Conservation (phyloP, 768 basidiomycete genomes). For the Galerina sulciceps region DNA sequence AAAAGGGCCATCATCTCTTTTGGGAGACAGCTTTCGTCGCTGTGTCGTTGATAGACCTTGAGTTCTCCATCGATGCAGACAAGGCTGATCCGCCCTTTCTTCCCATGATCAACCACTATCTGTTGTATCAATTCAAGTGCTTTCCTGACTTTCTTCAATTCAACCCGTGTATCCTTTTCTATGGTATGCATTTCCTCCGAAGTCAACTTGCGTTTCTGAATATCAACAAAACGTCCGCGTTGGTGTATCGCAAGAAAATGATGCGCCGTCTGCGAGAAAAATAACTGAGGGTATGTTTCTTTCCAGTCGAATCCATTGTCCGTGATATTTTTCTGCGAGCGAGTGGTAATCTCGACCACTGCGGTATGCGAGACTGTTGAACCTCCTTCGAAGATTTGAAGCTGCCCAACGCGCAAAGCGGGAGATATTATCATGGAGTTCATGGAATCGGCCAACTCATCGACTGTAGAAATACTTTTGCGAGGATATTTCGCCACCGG, state of each 20-base stretch:
- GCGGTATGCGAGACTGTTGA: slow-evolving; percentile 43
- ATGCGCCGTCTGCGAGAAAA: slow-evolving; percentile 68
- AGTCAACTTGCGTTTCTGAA: slow-evolving; percentile 50
- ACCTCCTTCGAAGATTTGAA: slow-evolving; percentile 35
- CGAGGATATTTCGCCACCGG: slow-evolving; percentile 27
- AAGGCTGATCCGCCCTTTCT: slow-evolving; percentile 55
- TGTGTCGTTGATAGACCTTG: slow-evolving; percentile 52
- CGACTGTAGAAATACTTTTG: slow-evolving; percentile 31
- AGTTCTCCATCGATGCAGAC: slow-evolving; percentile 53
- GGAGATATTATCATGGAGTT: slow-evolving; percentile 32
- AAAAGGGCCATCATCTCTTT: slow-evolving; percentile 44
- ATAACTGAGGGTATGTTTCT: slow-evolving; percentile 68
- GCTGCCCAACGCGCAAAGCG: slow-evolving; percentile 16
- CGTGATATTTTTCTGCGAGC: slow-evolving; percentile 32
- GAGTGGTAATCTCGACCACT: slow-evolving; percentile 52
- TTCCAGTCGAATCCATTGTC: slow-evolving; percentile 50
- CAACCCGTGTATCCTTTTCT: slow-evolving; percentile 35
- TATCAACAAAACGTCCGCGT: slow-evolving; percentile 52
- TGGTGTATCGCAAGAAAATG: slow-evolving; percentile 64
- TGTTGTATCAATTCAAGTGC: slow-evolving; percentile 48
- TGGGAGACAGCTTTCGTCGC: slow-evolving; percentile 46
- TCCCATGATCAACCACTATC: slow-evolving; percentile 54
- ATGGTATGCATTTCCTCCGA: slow-evolving; percentile 38
- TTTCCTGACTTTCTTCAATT: slow-evolving; percentile 41
- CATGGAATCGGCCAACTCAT: slow-evolving; percentile 40